These are phyloP conservation scores for Scenedesmus sp. DNA, from an alignment of 163 green algal species.

Conservation along the genomic window DNA sequence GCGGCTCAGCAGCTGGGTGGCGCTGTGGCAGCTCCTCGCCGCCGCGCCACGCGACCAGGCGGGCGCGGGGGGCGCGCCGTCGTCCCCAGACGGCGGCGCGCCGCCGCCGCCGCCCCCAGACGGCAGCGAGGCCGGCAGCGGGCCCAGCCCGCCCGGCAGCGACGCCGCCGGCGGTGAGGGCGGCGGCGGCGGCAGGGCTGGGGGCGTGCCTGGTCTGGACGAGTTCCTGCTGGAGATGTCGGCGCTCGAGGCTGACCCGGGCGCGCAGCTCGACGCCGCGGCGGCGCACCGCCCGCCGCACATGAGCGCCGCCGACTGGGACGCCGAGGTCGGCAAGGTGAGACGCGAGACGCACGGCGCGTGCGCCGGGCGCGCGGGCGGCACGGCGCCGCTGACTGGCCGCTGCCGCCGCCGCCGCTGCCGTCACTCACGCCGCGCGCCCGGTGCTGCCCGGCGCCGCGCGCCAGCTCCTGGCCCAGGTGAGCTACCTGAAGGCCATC, in stretches of 20 bases:
- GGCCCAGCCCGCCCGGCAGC: no score
- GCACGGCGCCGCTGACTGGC: no score
- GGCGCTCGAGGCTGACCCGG: conserved; percentile 48
- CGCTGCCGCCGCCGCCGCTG: no score
- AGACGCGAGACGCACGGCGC: conserved; percentile 38
- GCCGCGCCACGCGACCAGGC: no score
- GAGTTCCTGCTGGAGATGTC: conserved; percentile 57
- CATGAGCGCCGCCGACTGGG: conserved; percentile 30
- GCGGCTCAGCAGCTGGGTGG: conserved; percentile 60
- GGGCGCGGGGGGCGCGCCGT: no score
- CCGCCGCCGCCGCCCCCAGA: no score
- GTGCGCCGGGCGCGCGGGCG: no score
- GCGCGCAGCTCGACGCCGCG: conserved; percentile 57
- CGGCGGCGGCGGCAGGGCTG: background rate
- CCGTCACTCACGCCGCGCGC: no score
- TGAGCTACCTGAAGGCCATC: conserved; percentile 42
- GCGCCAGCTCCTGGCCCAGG: conserved; percentile 32
- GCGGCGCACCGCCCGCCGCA: conserved; percentile 1
- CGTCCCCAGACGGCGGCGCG: background rate
- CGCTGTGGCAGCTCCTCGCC: conserved; percentile 53
- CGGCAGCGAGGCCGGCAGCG: background rate
- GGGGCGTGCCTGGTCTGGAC: conserved; percentile 48
- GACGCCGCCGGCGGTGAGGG: no score
- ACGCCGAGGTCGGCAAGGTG: conserved; percentile 39
- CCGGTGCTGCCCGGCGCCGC: conserved; percentile 12